Conservation (phyloP, 2,329 filamentous ascomycete species). For the Aspergillus sp. region DNA sequence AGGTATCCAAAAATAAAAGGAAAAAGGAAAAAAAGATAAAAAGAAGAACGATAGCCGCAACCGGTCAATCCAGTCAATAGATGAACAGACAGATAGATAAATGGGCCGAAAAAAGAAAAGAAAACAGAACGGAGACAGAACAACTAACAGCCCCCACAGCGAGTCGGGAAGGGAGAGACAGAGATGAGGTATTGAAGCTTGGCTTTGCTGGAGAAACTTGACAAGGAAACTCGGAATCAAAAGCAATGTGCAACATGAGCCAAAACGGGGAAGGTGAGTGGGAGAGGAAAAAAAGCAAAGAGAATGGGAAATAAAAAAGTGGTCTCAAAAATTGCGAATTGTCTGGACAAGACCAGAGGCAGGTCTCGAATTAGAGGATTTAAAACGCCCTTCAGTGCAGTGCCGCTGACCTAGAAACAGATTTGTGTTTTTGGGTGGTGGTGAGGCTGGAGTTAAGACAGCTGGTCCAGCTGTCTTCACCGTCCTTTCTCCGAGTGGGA, state of each 20-base stretch:
- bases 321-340: neutral
- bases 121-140: neutral
- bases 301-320: neutral
- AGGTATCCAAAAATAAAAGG: slow-evolving; percentile 7
- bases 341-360: neutral
- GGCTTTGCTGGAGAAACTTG: slow-evolving; percentile 8
- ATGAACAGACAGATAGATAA: neutral
- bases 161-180: neutral
- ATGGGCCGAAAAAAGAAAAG: neutral
- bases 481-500: neutral
- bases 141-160: neutral
- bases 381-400: slow-evolving; percentile 3
- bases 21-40: neutral
- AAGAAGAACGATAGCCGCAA: neutral
- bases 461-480: neutral
- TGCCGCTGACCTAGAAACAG: neutral
- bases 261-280: neutral
- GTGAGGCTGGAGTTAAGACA: neutral
- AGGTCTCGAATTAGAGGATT: neutral
- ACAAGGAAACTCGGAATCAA: neutral
- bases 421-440: neutral
- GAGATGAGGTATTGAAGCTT: neutral
- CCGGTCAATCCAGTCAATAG: neutral
- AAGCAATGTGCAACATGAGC: neutral
- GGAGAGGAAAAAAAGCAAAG: neutral